Base-by-base conservation (phyloP, 1,284 basidiomycete genomes). In the Microbotryum lychnidis-dioicae region DNA sequence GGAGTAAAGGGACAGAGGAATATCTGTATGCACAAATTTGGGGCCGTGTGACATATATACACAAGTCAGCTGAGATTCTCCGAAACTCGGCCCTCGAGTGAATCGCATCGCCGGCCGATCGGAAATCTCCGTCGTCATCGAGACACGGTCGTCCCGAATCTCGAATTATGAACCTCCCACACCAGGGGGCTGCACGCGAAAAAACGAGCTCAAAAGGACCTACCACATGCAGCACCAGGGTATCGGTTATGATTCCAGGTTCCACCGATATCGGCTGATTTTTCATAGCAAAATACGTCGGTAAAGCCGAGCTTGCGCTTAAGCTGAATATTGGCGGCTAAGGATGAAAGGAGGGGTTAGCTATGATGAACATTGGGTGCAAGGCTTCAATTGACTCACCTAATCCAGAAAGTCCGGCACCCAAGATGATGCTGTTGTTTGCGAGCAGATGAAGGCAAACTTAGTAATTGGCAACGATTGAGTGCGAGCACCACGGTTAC, bases 231-330 rank as follows among this genome's bases (percentile, higher is more conserved):
- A 7, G 63, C 65, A 7, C 68, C 68, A 5, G 66, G 63, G 48
- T 67, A 69, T 1, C 61, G 62, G 47, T 64, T 31, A 23, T 31
- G 45, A 37, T n/a, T 56, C 67, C 67, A 69, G 1, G 67, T 69
- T 3, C 67, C 67, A 5, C 67, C 67, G 14, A 65, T 47, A n/a
- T 68, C 61, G 25, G 48, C 46, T 5, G 55, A 57, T 50, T 66
- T 64, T 23, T 69, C 65, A 44, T 65, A 67, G 27, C 62, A 56
- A n/a, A 69, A 53, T 4, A 67, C 59, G 37, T 69, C 65, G 8
- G 56, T 61, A 46, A 65, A 55, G 9, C 60, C 59, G 7, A 62
- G 33, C 59, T 63, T 65, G 20, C 60, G 57, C 53, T 60, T 60
- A 20, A 69, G 54, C 60, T 69, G 63, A 45, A 69, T 64, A 6